A percentile compares a stretch with the other conserved stretches of the same genome.
Evolutionary conservation across 2,329 filamentous ascomycete species (phyloP).

Genomic region (Aspergillus pseudoglaucus): DNA sequence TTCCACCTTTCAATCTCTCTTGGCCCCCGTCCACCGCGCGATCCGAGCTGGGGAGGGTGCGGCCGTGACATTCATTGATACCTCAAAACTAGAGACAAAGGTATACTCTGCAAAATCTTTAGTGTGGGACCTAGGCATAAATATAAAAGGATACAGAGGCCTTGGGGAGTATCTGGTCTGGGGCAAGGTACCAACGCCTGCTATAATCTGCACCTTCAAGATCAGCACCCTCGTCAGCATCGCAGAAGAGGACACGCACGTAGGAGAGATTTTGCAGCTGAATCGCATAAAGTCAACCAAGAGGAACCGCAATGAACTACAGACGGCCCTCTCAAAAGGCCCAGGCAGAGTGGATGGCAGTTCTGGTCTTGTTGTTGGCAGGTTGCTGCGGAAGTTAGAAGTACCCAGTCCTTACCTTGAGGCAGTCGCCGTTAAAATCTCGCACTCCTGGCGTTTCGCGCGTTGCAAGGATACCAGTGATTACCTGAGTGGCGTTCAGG

Average conservation of each 20-base stretch:
- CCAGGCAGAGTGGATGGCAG: slow-evolving; percentile 7
- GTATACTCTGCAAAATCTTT: slow-evolving; percentile 23
- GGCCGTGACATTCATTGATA: slow-evolving; percentile 25
- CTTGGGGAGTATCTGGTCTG: slow-evolving; percentile 30
- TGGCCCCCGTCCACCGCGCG: slow-evolving; percentile 28
- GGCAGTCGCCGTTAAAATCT: slow-evolving; percentile 16
- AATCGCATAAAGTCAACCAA: slow-evolving; percentile 5
- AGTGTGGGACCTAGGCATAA: slow-evolving; percentile 10
- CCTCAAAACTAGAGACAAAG: slow-evolving; percentile 13
- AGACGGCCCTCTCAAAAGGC: slow-evolving; percentile 7
- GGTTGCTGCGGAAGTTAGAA: slow-evolving; percentile 13
- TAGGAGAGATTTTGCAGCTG: slow-evolving; percentile 23
- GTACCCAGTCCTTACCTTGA: slow-evolving; percentile 17
- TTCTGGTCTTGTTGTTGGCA: slow-evolving; percentile 16
- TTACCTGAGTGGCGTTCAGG: no score
- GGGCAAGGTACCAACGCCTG: slow-evolving; percentile 19
- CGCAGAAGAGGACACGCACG: slow-evolving; percentile 7
- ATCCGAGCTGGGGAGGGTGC: slow-evolving; percentile 18
- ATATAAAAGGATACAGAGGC: slow-evolving; percentile 20
- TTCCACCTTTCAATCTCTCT: slow-evolving; percentile 19
- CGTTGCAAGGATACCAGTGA: neutral
- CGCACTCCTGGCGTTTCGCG: slow-evolving; percentile 15
- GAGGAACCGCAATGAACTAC: slow-evolving; percentile 8
- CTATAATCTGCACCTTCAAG: slow-evolving; percentile 24
- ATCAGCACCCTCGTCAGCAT: slow-evolving; percentile 17